These are phyloP conservation scores for Hypsizygus ulmarius DNA, from an alignment of 1,284 basidiomycete genomes.

Conservation along the genomic window DNA sequence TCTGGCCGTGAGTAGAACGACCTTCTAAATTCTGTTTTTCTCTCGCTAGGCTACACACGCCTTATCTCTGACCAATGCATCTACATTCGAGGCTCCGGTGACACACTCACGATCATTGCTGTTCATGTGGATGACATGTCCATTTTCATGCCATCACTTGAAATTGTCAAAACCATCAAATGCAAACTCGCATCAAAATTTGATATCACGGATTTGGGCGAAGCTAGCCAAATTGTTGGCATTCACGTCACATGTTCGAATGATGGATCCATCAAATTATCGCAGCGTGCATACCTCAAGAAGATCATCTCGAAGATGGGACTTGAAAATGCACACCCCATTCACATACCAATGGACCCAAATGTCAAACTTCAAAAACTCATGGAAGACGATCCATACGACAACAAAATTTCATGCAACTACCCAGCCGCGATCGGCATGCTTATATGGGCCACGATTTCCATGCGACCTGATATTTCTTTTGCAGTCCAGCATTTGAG, in stretches of 20 bases:
- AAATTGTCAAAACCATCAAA: conserved; percentile 22
- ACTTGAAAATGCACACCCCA: conserved; percentile 14
- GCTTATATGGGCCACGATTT: conserved; percentile 27
- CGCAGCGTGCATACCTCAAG: conserved; percentile 18
- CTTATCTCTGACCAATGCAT: conserved; percentile 28
- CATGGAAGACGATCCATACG: background rate
- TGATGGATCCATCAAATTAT: conserved; percentile 23
- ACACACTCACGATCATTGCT: conserved; percentile 22
- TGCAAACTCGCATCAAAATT: conserved; percentile 24
- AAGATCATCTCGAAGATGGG: conserved; percentile 18
- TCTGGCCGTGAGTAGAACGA: conserved; percentile 28
- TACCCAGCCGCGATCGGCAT: conserved; percentile 24
- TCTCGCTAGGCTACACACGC: conserved; percentile 15
- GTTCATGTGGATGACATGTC: conserved; percentile 23
- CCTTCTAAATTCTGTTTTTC: conserved; percentile 17
- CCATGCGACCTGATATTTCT: conserved; percentile 28
- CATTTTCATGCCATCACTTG: conserved; percentile 17
- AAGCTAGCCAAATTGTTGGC: conserved; percentile 31
- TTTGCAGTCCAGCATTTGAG: conserved; percentile 19
- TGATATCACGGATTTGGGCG: conserved; percentile 31
- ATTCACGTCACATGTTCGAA: conserved; percentile 27
- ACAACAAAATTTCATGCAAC: background rate
- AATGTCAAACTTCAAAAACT: conserved; percentile 11
- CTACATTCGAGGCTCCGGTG: conserved; percentile 20
- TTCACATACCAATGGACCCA: conserved; percentile 17